A percentile compares a stretch with the other conserved stretches of the same genome.
Conservation (phyloP, 1,284 basidiomycete species). For the Coniferiporia weirii region DNA sequence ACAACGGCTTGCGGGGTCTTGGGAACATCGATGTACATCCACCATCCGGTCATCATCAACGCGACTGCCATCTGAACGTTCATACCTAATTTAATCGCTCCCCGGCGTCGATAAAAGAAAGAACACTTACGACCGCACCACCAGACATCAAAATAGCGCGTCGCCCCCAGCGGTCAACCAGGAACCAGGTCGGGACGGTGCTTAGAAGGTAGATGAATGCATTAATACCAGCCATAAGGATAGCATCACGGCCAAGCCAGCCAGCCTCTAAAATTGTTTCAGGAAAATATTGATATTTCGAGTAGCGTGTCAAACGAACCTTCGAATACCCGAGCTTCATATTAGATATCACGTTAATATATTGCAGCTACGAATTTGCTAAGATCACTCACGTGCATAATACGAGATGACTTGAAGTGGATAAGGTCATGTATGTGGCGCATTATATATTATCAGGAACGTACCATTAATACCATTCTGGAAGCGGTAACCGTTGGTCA, state of each 20-base stretch:
- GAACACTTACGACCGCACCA: slow-evolving; percentile 66
- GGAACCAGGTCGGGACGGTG: slow-evolving; percentile 88
- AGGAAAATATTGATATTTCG: background rate
- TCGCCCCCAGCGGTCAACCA: slow-evolving; percentile 90
- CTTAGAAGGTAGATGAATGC: slow-evolving; percentile 81
- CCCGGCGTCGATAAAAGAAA: slow-evolving; percentile 1
- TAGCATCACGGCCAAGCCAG: slow-evolving; percentile 95
- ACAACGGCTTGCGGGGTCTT: slow-evolving; percentile 88
- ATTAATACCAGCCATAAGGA: slow-evolving; percentile 97
- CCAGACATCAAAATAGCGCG: slow-evolving; percentile 89
- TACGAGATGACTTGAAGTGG: slow-evolving; percentile 76
- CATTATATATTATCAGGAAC: slow-evolving; percentile 14
- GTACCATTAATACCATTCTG: slow-evolving; percentile 88
- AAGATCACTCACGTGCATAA: slow-evolving; percentile 76
- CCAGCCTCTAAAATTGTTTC: slow-evolving; percentile 71
- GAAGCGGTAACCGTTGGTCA: slow-evolving; percentile 17
- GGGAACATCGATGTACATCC: slow-evolving; percentile 89
- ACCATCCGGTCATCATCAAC: slow-evolving; percentile 80
- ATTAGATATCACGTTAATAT: slow-evolving; percentile 13
- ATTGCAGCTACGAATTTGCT: background rate
- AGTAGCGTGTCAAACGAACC: slow-evolving; percentile 38
- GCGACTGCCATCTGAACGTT: slow-evolving; percentile 67
- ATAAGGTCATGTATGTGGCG: background rate
- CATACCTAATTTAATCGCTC: slow-evolving; percentile 7
- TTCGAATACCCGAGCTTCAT: slow-evolving; percentile 75